These are phyloP conservation scores for Penicillium taxi DNA, from an alignment of 495 filamentous ascomycete species.

Conservation along the genomic window DNA sequence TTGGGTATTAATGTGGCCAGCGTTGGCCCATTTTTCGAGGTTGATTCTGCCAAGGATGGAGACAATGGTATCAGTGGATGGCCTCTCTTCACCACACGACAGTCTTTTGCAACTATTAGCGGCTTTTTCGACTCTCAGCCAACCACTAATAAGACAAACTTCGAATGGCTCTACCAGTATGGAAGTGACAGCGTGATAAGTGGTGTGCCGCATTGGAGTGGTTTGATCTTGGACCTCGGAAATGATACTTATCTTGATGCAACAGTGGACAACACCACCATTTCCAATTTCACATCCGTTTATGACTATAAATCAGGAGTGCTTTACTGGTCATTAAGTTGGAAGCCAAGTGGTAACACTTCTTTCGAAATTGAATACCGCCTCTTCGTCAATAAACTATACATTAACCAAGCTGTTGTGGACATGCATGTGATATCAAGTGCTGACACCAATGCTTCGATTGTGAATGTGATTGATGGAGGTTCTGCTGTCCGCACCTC, in stretches of 20 bases:
- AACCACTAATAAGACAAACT: slow-evolving; percentile 58
- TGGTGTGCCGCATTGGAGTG: slow-evolving; percentile 64
- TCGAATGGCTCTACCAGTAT: slow-evolving; percentile 62
- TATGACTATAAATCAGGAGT: slow-evolving; percentile 57
- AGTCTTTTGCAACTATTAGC: slow-evolving; percentile 65
- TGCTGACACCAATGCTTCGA: slow-evolving; percentile 36
- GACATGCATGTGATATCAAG: slow-evolving; percentile 48
- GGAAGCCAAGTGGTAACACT: slow-evolving; percentile 49
- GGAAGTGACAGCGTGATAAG: slow-evolving; percentile 66
- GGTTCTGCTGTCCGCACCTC: slow-evolving; percentile 50
- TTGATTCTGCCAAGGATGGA: slow-evolving; percentile 41
- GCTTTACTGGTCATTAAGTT: slow-evolving; percentile 56
- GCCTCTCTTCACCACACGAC: slow-evolving; percentile 60
- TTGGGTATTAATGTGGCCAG: slow-evolving; percentile 54
- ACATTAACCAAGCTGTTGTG: slow-evolving; percentile 56
- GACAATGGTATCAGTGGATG: slow-evolving; percentile 60
- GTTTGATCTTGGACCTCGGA: slow-evolving; percentile 52
- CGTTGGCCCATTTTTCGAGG: slow-evolving; percentile 62
- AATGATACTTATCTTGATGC: slow-evolving; percentile 50
- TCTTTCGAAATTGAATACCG: slow-evolving; percentile 51
- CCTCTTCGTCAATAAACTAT: slow-evolving; percentile 53
- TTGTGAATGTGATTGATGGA: slow-evolving; percentile 54
- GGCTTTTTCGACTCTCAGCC: slow-evolving; percentile 65
- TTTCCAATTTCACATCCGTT: slow-evolving; percentile 54
- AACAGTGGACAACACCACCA: slow-evolving; percentile 48